Evolutionary conservation across 345 rosid species (phyloP), one percentile per base, ranked within the genome.

Genomic region (Combretum micranthum): DNA sequence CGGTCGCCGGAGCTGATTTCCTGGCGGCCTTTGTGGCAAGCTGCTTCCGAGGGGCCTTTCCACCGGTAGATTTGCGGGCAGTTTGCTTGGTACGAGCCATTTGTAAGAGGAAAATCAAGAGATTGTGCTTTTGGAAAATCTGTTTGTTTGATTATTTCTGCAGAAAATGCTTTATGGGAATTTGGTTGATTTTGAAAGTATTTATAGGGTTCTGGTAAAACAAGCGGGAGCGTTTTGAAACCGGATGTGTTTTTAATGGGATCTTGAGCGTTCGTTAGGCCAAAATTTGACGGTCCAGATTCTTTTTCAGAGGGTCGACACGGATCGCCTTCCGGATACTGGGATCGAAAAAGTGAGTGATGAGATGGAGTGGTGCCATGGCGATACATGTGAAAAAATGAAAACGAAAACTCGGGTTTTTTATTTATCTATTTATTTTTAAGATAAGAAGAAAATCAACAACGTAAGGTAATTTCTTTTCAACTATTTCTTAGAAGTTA

Each of bases 61-160:
- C 66, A 8, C 66, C 66, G 25, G 66, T 63, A 18, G 66, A 63
- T 18, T 63, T 63, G 2, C 66, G 48, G 8, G 66, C 66, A 7
- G 66, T 63, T 47, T 63, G 66, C 60, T 63, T 63, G 25, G 66
- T 63, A 20, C 66, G 66, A 22, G 66, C 66, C 66, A 63, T 63
- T 13, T 37, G 7, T 32, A 14, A 18, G 21, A 62, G 12, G 9
- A 0, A 20, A 23, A 12, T 8, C 37, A 51, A 3, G 20, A 15
- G 19, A 25, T 51, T 4, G 12, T 15, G 52, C 23, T n/a, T 15
- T 51, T 37, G 20, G 20, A 26, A 23, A 39, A 11, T 12, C 22
- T 1, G 25, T 11, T 52, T 19, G 39, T 18, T 43, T 13, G 20
- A n/a, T n/a, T n/a, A n/a, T n/a, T n/a, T 61, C 22, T 25, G 15